phyloP scores from a whole-genome alignment of 2,329 filamentous ascomycete genomes.

The Neobulgaria alba region DNA sequence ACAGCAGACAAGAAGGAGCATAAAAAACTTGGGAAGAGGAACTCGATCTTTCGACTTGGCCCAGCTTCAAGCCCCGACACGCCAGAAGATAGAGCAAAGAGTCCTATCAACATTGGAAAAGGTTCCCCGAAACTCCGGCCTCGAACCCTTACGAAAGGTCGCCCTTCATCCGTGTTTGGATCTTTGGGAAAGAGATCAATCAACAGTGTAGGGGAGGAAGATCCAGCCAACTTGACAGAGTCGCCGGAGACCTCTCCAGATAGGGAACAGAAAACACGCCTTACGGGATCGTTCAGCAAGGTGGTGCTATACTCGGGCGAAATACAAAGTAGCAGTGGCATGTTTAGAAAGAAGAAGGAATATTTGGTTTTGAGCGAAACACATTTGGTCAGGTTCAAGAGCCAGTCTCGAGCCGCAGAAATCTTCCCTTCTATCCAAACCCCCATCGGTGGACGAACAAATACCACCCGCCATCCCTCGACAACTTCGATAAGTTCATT shows the following conservation, averaged over 20 bases:
- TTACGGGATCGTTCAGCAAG: slow-evolving; percentile 13
- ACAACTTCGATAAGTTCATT: slow-evolving; percentile 51
- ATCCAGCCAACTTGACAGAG: slow-evolving; percentile 16
- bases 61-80: slow-evolving; percentile 15
- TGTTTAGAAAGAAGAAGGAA: slow-evolving; percentile 66
- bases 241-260: slow-evolving; percentile 22
- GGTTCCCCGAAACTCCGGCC: slow-evolving; percentile 22
- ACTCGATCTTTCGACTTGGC: slow-evolving; percentile 23
- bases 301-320: slow-evolving; percentile 58
- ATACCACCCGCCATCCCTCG: slow-evolving; percentile 44
- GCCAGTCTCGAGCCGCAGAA: slow-evolving; percentile 55
- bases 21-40: slow-evolving; percentile 23
- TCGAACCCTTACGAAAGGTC: slow-evolving; percentile 24
- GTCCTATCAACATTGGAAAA: slow-evolving; percentile 16
- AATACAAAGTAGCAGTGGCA: slow-evolving; percentile 58
- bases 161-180: slow-evolving; percentile 28
- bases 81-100: slow-evolving; percentile 14
- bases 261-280: slow-evolving; percentile 8
- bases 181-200: slow-evolving; percentile 27
- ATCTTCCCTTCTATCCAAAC: slow-evolving; percentile 46
- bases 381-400: slow-evolving; percentile 61
- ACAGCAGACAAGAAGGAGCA: slow-evolving; percentile 20
- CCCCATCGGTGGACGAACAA: slow-evolving; percentile 31
- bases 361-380: slow-evolving; percentile 64
- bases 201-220: slow-evolving; percentile 21